Base-by-base conservation (phyloP, 2,329 filamentous ascomycete species). In the Fonsecaea pedrosoi region DNA sequence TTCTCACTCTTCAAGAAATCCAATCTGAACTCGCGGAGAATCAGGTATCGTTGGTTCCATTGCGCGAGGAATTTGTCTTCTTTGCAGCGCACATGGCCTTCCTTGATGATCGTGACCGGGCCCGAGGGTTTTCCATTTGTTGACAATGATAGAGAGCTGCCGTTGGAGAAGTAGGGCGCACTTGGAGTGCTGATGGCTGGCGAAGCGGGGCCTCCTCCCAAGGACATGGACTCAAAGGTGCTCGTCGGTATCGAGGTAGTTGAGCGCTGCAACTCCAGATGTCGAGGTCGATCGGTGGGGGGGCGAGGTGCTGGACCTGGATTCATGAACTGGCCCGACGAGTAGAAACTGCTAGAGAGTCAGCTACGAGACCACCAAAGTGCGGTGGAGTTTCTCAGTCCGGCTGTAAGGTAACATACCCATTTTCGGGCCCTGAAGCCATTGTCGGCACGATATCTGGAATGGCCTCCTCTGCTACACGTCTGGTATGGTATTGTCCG, bases 1-100 rank as follows among this genome's bases (percentile, higher is more conserved):
- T 90, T 91, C 76, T 96, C 92, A 69, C 88, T 90, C 82, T 98
- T 99, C 82, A 96, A 88, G 75, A 99, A 97, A 76, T 97, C 95
- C 50, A 99, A 86, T 67, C 92, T 90, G 75, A 94, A 94, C 78
- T 98, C 96, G 76, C 94, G 90, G 71, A 99, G 83, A 67, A 98
- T 92, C 64, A 99, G 84, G 78, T 91, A 97, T 77, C 94, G 92
- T 78, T 95, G 91, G 76, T 94, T 95, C 94, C 81, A 98, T 88
- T 74, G 96, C 87, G 82, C 92, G 89, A 82, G 88, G 68, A 84
- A 81, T 65, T 86, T 87, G 80, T 94, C 94, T 79, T 98, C 95
- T 83, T 97, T 98, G 77, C 80, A 82, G 32, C 81, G 78, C 58
- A 83, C 81, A 72, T 78, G 79, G 57, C 82, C 82, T 70, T 83